A percentile compares a stretch with the other conserved stretches of the same genome.
Evolutionary conservation across 257 asterid genomes (phyloP).

Genomic region (Nicotiana sylvestris): DNA sequence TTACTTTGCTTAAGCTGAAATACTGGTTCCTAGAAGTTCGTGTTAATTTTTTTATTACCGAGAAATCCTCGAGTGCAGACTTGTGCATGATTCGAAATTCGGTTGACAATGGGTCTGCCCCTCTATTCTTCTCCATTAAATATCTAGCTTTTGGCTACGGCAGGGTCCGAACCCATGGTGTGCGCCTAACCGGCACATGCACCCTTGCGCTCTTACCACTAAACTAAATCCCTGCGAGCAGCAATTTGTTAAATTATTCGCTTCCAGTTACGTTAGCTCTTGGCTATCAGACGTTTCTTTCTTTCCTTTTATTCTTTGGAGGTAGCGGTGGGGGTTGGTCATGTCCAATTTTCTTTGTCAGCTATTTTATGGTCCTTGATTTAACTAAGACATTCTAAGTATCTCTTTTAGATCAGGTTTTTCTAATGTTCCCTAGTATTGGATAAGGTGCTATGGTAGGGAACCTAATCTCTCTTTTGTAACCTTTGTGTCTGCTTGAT

Average conservation of each 20-base stretch:
- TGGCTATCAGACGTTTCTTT: background rate
- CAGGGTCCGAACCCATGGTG: background rate
- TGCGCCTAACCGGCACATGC: background rate
- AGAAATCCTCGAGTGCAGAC: background rate
- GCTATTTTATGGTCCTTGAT: background rate
- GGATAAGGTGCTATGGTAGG: background rate
- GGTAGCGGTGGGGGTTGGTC: background rate
- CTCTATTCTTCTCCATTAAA: background rate
- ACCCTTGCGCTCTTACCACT: background rate
- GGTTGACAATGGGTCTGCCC: background rate
- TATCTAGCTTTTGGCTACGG: background rate
- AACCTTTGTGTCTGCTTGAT: no score
- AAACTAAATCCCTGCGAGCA: background rate
- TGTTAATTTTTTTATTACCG: background rate
- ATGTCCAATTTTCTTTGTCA: background rate
- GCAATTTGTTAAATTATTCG: background rate
- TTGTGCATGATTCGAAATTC: background rate
- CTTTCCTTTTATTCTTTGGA: background rate
- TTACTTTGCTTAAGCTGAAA: background rate
- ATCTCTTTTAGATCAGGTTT: background rate
- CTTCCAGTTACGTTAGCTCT: background rate
- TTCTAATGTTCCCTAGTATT: background rate
- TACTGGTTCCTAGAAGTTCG: background rate
- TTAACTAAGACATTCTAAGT: no score
- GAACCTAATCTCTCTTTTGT: no score